Evolutionary conservation across 2,329 filamentous ascomycete genomes (phyloP), one percentile per base, ranked within the genome.

Genomic region (Botrytis hyacinthi): DNA sequence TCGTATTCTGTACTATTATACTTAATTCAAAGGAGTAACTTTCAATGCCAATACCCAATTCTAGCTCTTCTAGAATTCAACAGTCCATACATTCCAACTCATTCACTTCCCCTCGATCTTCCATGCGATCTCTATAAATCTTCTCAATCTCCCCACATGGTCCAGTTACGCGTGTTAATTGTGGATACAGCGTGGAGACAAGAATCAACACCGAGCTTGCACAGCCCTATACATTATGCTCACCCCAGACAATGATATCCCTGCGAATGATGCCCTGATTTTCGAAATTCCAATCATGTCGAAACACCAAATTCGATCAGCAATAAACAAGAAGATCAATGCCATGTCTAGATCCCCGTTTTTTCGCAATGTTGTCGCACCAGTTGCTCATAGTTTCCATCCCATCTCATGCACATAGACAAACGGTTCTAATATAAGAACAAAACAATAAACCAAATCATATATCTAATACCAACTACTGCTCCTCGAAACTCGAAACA

Each of bases 141-240:
- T 54, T 54, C 65, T 67, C 65, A 68, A 54, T 26, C 48, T 26
- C 66, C 26, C 66, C 66, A 68, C 66, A 68, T 68, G 10, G 48
- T 22, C 48, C 5, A 22, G 32, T 68, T 68, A 68, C 66, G 48
- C 48, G 48, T 68, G 66, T 68, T 57, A 32, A 57, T 32, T 42
- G 48, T 68, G 66, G 66, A 68, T 7, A 68, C 65, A 14, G 9
- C 46, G 65, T 68, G 46, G 65, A 68, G 46, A 54, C 46, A 29
- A 22, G 65, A 68, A 68, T 54, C 46, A 22, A 54, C 5, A 40
- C 35, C 10, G 65, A 40, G 35, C 65, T 40, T 68, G 26, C 65
- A 68, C 46, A 54, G 46, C 65, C 65, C 22, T 68, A 54, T 48
- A 40, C 37, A 71, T 71, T 29, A 71, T 71, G 57, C 70, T 70